Evolutionary conservation across 2,329 filamentous ascomycete genomes (phyloP), one percentile per base, ranked within the genome.

Genomic region (Colletotrichum spaethianum): DNA sequence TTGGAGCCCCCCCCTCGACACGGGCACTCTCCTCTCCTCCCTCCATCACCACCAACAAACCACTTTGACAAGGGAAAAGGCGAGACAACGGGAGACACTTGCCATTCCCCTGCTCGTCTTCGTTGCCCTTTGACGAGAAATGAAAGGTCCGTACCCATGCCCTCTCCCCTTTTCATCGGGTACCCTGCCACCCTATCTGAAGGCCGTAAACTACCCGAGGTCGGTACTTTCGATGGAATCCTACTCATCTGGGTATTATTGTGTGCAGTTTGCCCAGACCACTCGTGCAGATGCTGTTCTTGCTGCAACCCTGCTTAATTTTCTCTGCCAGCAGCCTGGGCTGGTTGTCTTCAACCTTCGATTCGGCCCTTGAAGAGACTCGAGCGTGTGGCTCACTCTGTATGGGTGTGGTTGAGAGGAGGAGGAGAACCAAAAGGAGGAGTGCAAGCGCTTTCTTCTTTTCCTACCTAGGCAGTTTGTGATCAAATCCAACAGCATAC

Each of bases 391-490:
- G 28, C 12, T 57, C 33, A 36, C 53, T 26, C 42, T 46, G 16
- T 14, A 12, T 62, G 33, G 44, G 18, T 18, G 20, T 23, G 14
- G 36, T 33, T 4, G 8, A 26, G 44, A 38, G n/a, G n/a, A 38
- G 18, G n/a, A 20, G 60, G 26, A 28, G 23, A 36, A 56, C 31
- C 33, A 26, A 33, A 44, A 38, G 11, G 18, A 62, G 6, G 55
- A 42, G 36, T 20, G 18, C 40, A 59, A 46, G 44, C 36, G 33
- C 42, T 28, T 63, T 53, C 52, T 48, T 68, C 44, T 67, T 67
- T 63, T 57, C 64, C 48, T 57, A 38, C n/a, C n/a, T n/a, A n/a
- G n/a, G n/a, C n/a, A 33, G 61, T 62, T 33, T 26, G 14, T 36
- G 42, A 48, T 31, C 48, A 48, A 40, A 36, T 36, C 31, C 28